Evolutionary conservation across 306 rosid species (phyloP).

Genomic region (Hippophae gyantsensis): DNA sequence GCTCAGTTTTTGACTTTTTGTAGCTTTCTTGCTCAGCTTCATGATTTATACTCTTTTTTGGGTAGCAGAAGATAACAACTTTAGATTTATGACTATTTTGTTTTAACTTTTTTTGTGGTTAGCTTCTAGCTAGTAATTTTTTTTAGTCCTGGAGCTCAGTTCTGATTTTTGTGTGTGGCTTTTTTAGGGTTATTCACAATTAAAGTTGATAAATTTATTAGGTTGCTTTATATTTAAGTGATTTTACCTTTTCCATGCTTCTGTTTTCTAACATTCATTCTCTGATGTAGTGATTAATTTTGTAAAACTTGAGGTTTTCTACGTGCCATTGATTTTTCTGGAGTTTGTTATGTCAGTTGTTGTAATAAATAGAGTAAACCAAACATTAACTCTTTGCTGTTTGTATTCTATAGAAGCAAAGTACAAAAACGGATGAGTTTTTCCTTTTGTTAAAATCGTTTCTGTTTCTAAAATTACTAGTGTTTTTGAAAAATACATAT

Average conservation of each 20-base stretch:
- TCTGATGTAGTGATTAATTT: neutral
- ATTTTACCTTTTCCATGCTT: neutral
- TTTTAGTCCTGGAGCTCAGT: neutral
- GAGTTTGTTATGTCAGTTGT: constrained; percentile 6
- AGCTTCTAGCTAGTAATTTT: too few relatives aligned
- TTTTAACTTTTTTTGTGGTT: neutral
- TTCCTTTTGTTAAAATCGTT: neutral
- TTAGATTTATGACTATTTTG: neutral
- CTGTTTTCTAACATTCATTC: neutral
- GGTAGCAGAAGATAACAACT: neutral
- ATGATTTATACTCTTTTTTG: neutral
- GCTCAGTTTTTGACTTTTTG: constrained; percentile 10
- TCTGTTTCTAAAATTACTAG: neutral
- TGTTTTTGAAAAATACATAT: neutral
- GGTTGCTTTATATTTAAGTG: neutral
- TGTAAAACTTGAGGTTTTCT: constrained; percentile 5
- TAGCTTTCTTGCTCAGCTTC: constrained; percentile 14
- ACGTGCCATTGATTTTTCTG: neutral
- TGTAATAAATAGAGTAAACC: neutral
- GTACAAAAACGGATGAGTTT: neutral
- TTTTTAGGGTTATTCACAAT: constrained; percentile 3
- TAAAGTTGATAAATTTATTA: neutral
- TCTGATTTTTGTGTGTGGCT: neutral
- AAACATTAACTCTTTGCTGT: neutral
- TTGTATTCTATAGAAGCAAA: constrained; percentile 2